Evolutionary conservation across 208 protist genomes (phyloP).

Genomic region (Wallacemonas sp.): DNA sequence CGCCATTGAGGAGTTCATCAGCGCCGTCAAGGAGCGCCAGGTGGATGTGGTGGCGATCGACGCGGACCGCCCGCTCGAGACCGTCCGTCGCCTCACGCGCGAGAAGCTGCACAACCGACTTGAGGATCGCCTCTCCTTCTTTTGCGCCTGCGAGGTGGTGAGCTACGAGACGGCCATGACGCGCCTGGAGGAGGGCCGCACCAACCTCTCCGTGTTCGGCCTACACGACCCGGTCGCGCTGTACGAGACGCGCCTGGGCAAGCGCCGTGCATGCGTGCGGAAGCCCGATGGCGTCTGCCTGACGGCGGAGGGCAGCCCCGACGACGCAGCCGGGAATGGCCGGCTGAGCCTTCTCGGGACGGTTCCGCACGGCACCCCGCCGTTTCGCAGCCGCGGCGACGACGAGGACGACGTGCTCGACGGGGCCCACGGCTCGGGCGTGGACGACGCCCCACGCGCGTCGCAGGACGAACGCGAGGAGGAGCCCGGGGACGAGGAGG

Average conservation of each 20-base stretch:
- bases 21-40: constrained; percentile 52
- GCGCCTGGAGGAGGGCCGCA: constrained; percentile 46
- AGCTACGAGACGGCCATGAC: constrained; percentile 50
- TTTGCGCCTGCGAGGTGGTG: constrained; percentile 69
- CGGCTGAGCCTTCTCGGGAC: neutral
- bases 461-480: constrained; percentile 2
- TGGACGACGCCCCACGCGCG: no score
- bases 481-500: constrained; percentile 33
- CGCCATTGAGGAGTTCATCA: constrained; percentile 75
- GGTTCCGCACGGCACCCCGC: no score
- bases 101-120: constrained; percentile 55
- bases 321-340: neutral
- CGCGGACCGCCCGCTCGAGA: constrained; percentile 56
- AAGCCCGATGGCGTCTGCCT: constrained; percentile 38
- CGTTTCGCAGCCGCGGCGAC: no score
- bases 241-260: constrained; percentile 47
- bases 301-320: constrained; percentile 11
- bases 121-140: constrained; percentile 75
- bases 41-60: constrained; percentile 58
- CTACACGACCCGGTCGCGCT: constrained; percentile 66
- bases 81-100: constrained; percentile 50
- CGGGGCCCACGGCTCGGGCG: no score
- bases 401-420: no score
- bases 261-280: constrained; percentile 48
- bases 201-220: constrained; percentile 65